A percentile compares a stretch with the other conserved stretches of the same genome.
These are phyloP conservation scores for Aquilaria agallochum DNA, from an alignment of 441 rosid species.

Conservation along the genomic window DNA sequence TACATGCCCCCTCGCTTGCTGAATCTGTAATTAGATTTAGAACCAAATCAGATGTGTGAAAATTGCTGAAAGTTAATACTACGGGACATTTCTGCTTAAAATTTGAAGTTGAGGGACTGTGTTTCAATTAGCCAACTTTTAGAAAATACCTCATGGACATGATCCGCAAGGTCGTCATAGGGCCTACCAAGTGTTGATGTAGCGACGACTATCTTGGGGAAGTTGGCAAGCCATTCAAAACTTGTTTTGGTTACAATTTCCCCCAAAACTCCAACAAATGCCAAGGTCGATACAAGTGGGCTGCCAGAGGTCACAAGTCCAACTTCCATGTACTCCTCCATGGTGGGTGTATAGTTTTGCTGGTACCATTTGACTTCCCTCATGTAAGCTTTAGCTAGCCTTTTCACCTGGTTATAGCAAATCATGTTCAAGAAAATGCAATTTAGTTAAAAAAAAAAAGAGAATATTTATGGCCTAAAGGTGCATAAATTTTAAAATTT, in stretches of 20 bases:
- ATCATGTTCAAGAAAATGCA: neutral
- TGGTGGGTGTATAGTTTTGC: neutral
- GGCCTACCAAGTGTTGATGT: conserved; percentile 19
- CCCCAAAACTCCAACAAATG: conserved; percentile 28
- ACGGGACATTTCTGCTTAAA: neutral
- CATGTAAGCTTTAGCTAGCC: conserved; percentile 14
- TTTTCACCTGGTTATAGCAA: conserved; percentile 12
- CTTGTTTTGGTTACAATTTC: conserved; percentile 15
- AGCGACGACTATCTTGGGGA: conserved; percentile 28
- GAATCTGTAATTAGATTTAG: conserved; percentile 3
- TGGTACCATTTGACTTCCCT: conserved; percentile 24
- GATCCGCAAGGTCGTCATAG: conserved; percentile 31
- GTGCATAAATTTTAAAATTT: too few species aligned
- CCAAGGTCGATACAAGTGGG: conserved; percentile 11
- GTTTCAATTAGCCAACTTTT: too few species aligned
- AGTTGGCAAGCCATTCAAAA: conserved; percentile 27
- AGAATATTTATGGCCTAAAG: too few species aligned
- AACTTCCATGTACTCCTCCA: too few species aligned
- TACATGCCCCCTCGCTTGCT: conserved; percentile 21
- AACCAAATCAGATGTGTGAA: neutral
- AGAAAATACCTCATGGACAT: conserved; percentile 17
- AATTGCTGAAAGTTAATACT: neutral
- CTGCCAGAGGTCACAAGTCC: too few species aligned
- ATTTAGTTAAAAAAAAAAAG: too few species aligned
- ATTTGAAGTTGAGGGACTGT: too few species aligned